Evolutionary conservation across 176 grass and related monocot genomes (phyloP), one percentile per base, ranked within the genome.

Genomic region (Aegilops speltoides): DNA sequence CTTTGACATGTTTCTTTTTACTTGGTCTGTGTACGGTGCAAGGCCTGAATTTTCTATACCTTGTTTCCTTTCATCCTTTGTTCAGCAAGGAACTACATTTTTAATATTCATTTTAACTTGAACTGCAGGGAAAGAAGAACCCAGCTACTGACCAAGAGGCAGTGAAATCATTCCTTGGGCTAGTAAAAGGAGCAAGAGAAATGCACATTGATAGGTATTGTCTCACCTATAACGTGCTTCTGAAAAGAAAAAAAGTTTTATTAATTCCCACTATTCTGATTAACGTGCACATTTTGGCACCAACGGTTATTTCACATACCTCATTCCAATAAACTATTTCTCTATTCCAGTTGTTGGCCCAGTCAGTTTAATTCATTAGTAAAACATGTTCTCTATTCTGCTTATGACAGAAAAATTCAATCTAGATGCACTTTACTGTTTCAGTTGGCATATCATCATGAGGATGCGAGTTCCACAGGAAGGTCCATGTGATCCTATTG

Each of bases 401-500:
- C 15, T 0, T 66, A 45, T 24, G 2, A 34, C 34, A 50, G 33
- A 63, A 84, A 85, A 69, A 38, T 48, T 84, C 31, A 23, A 64
- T 33, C 87, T 54, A 20, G 38, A 29, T 84, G 25, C 10, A 25
- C 7, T 77, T 87, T 80, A 40, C 6, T 91, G 32, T 88, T 85
- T 94, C 56, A 98, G 96, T 67, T 98, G 96, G 96, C 96, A 98
- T 92, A 98, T 98, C 83, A 90, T 95, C 25, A 92, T 98, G 96
- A 92, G 93, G 90, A 98, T 95, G 96, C 88, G 73, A 82, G 76
- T 59, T 84, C 86, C 91, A 84, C 78, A 80, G 88, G 81, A 95
- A 80, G 88, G 86, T 87, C 41, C 89, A 32, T 98, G 91, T 79
- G 93, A 98, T 71, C 96, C 93, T 81, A 94, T 95, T 87, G 91